These are phyloP conservation scores for Candida schatavii DNA, from an alignment of 805 yeast genomes.

Conservation along the genomic window DNA sequence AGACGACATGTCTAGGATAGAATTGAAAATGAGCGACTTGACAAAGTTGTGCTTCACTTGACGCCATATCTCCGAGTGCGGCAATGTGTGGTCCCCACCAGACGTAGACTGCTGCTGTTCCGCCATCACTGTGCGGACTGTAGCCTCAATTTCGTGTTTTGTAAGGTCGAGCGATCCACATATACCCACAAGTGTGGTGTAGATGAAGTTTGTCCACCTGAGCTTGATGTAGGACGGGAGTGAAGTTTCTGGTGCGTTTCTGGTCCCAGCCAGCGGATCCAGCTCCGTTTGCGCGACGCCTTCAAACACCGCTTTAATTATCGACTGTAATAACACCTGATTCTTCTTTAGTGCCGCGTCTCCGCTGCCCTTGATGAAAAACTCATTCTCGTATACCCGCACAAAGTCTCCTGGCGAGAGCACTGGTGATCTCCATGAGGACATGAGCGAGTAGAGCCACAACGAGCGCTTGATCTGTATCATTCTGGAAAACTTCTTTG, in stretches of 20 bases:
- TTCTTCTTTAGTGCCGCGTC: conserved; percentile 8
- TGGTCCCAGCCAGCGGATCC: conserved; percentile 12
- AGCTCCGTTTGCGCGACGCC: no score
- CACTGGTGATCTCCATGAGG: neutral
- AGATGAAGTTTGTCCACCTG: conserved; percentile 34
- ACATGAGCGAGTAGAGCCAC: conserved; percentile 23
- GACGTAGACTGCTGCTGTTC: neutral
- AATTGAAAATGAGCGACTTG: conserved; percentile 29
- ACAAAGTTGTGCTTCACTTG: conserved; percentile 28
- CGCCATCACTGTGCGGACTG: neutral
- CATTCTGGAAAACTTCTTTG: neutral
- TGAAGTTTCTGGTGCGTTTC: no score
- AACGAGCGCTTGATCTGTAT: conserved; percentile 19
- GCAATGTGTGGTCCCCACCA: neutral
- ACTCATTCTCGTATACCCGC: neutral
- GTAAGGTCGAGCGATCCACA: neutral
- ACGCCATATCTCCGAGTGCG: conserved; percentile 7
- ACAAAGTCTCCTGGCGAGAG: neutral
- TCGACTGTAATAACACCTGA: conserved; percentile 14
- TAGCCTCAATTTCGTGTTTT: neutral
- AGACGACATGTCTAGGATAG: conserved; percentile 22
- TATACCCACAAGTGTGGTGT: conserved; percentile 18
- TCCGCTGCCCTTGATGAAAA: neutral
- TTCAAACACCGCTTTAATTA: conserved; percentile 19
- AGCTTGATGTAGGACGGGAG: conserved; percentile 22